Percentiles rank a stretch among this genome's conserved stretches.
These are phyloP conservation scores for Mycena capillaripes DNA, from an alignment of 768 basidiomycete genomes.

Conservation along the genomic window DNA sequence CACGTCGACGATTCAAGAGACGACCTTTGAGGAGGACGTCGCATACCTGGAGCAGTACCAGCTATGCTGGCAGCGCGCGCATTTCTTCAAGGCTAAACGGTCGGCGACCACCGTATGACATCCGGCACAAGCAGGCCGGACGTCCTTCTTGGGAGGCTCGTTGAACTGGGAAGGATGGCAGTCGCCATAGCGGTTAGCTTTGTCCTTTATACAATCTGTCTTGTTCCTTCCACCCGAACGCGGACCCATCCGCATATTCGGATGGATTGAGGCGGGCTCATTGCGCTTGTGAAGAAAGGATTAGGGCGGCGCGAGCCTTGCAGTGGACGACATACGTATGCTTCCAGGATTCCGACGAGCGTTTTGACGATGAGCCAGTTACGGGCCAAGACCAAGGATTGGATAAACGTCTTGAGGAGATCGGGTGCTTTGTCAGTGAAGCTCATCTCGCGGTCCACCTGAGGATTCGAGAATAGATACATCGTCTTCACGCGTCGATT, in stretches of 20 bases:
- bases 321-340: slow-evolving; percentile 2
- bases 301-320: slow-evolving; percentile 1
- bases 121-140: background rate
- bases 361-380: slow-evolving; percentile 18
- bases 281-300: background rate
- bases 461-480: slow-evolving; percentile 14
- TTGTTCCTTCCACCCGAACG: background rate
- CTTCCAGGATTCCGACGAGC: slow-evolving; percentile 4
- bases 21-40: background rate
- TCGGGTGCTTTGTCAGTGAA: slow-evolving; percentile 5
- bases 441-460: background rate
- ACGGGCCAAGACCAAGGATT: slow-evolving; percentile 2
- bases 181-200: background rate
- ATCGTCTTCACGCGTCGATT: slow-evolving; percentile 1
- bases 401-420: background rate
- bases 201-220: background rate
- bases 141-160: background rate
- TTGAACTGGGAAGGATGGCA: slow-evolving; percentile 10
- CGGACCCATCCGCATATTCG: background rate
- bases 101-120: background rate
- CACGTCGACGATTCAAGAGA: background rate
- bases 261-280: background rate
- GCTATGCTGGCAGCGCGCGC: background rate
- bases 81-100: slow-evolving; percentile 1
- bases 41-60: slow-evolving; percentile 11